These are phyloP conservation scores for Colletotrichum coccodes DNA, from an alignment of 2,329 filamentous ascomycete species.

Conservation along the genomic window DNA sequence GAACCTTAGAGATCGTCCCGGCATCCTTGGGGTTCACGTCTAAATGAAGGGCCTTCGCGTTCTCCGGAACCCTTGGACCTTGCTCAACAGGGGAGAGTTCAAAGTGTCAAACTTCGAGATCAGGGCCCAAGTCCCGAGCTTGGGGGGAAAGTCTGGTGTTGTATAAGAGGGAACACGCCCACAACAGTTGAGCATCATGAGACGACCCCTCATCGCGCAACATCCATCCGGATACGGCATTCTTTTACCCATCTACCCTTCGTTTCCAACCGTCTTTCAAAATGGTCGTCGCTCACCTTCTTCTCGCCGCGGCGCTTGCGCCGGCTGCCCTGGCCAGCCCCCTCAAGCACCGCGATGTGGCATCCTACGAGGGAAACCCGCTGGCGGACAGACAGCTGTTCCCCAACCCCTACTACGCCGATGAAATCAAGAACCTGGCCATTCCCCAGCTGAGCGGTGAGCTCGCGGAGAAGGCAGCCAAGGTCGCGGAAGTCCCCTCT, in stretches of 20 bases:
- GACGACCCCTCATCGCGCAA: neutral
- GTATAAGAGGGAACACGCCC: constrained; percentile 17
- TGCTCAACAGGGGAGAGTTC: neutral
- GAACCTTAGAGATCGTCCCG: constrained; percentile 14
- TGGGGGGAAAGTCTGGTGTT: neutral
- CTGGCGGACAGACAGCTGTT: constrained; percentile 45
- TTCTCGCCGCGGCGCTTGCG: constrained; percentile 28
- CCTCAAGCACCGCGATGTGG: constrained; percentile 19
- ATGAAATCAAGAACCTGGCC: constrained; percentile 54
- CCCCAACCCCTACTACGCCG: constrained; percentile 48
- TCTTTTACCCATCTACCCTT: neutral
- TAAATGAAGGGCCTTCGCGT: constrained; percentile 11
- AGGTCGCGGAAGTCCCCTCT: constrained; percentile 42
- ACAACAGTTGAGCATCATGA: neutral
- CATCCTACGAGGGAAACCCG: constrained; percentile 48
- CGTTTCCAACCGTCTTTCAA: neutral
- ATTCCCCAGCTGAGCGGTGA: constrained; percentile 62
- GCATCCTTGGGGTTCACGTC: constrained; percentile 2
- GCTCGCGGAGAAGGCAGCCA: constrained; percentile 49
- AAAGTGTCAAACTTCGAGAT: neutral
- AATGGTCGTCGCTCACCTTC: constrained; percentile 14
- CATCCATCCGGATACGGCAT: neutral
- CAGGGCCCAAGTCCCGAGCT: constrained; percentile 12
- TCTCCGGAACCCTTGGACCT: neutral
- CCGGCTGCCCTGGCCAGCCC: constrained; percentile 24